Evolutionary conservation across 2,329 filamentous ascomycete genomes (phyloP).

Genomic region (Pseudogymnoascus sp.): DNA sequence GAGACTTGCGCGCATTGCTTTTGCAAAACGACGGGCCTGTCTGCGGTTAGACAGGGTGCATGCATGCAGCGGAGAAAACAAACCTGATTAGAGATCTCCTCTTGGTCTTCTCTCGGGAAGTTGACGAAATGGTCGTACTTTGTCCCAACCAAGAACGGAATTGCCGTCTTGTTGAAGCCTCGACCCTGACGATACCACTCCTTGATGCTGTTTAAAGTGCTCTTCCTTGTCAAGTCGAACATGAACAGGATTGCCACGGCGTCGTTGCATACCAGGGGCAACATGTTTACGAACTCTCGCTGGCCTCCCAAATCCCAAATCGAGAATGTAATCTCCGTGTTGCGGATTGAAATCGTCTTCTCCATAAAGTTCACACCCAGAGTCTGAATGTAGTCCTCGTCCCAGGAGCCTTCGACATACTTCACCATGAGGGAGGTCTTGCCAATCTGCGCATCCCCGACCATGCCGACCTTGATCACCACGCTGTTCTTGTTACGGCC

Average conservation of each 20-base stretch:
- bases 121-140: conserved; percentile 99
- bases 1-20: conserved; percentile 93
- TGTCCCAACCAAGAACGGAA: conserved; percentile 91
- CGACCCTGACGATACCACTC: conserved; percentile 98
- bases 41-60: neutral
- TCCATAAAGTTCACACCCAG: conserved; percentile 99
- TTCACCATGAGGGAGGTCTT: conserved; percentile 99
- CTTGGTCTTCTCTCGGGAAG: conserved; percentile 92
- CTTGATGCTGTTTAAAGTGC: conserved; percentile 97
- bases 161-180: conserved; percentile 99
- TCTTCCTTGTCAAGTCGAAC: conserved; percentile 97
- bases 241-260: conserved; percentile 98
- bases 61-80: conserved; percentile 14
- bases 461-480: conserved; percentile 99
- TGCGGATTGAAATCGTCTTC: conserved; percentile 98
- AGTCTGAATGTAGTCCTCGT: conserved; percentile 99
- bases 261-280: conserved; percentile 98
- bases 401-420: conserved; percentile 98
- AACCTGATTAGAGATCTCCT: conserved; percentile 96
- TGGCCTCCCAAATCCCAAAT: conserved; percentile 99
- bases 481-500: conserved; percentile 54
- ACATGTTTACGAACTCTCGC: conserved; percentile 98
- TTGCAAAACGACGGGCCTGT: conserved; percentile 91
- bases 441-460: conserved; percentile 96
- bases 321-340: conserved; percentile 98